These are phyloP conservation scores for Ambrosia trifida DNA, from an alignment of 129 eudicot genomes.

Conservation along the genomic window DNA sequence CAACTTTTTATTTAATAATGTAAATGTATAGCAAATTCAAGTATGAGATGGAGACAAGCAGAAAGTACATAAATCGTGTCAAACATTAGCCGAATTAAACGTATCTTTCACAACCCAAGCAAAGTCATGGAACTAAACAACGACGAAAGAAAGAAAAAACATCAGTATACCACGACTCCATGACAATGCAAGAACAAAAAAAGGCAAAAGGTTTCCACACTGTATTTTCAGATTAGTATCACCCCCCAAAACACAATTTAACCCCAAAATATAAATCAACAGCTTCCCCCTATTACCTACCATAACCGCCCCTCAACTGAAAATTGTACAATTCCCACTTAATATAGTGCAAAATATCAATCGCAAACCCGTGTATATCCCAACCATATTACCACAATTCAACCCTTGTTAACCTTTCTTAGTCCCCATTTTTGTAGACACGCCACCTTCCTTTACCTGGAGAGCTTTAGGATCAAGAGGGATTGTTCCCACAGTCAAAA, in stretches of 20 bases:
- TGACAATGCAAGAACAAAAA: constrained; percentile 28
- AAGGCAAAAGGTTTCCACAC: constrained; percentile 37
- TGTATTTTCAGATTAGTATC: constrained; percentile 33
- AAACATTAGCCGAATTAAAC: no score
- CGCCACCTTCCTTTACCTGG: constrained; percentile 30
- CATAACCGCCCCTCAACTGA: constrained; percentile 23
- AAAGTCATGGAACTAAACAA: neutral
- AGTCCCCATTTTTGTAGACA: constrained; percentile 8
- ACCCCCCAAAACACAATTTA: constrained; percentile 30
- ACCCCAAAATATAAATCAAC: constrained; percentile 27
- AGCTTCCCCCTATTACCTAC: constrained; percentile 25
- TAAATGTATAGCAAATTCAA: no score
- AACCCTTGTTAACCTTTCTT: neutral
- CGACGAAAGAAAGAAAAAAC: neutral
- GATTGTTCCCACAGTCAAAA: constrained; percentile 72
- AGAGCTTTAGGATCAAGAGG: constrained; percentile 75
- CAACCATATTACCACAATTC: neutral
- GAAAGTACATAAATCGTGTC: no score
- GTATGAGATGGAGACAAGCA: no score
- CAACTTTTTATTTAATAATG: no score
- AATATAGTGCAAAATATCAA: constrained; percentile 9
- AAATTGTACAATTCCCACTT: constrained; percentile 26
- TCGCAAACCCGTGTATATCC: constrained; percentile 15
- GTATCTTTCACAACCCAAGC: neutral
- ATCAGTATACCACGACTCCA: constrained; percentile 30